Percentiles rank a stretch among this genome's conserved stretches.
Conservation (phyloP, 176 grass and related monocot species). For the bread wheat (Triticum aestivum) region IWGSC_CS_RefSeq_v2.1 NC_057805.1:453257305-453257804, state of each 20-base stretch:
- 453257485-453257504: slow-evolving; percentile 2
- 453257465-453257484: background rate
- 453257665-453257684: slow-evolving; percentile 76
- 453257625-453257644: slow-evolving; percentile 72
- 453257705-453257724: slow-evolving; percentile 46
- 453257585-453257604: slow-evolving; percentile 43
- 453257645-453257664: slow-evolving; percentile 76
- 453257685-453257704: slow-evolving; percentile 58
- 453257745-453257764: background rate
- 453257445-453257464: slow-evolving; percentile 7
- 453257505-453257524: background rate
- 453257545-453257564: background rate
- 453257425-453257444: slow-evolving; percentile 21
- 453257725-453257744: background rate
- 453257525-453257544: background rate
- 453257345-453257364: slow-evolving; percentile 35
- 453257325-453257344: background rate
- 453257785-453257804: background rate
- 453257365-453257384: slow-evolving; percentile 59
- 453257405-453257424: slow-evolving; percentile 86
- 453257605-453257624: slow-evolving; percentile 76
- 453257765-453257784: background rate
- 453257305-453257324: background rate
- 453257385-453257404: slow-evolving; percentile 51
- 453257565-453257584: background rate